phyloP scores from a whole-genome alignment of 1,284 basidiomycete species.

The Moniliophthora roreri region DNA sequence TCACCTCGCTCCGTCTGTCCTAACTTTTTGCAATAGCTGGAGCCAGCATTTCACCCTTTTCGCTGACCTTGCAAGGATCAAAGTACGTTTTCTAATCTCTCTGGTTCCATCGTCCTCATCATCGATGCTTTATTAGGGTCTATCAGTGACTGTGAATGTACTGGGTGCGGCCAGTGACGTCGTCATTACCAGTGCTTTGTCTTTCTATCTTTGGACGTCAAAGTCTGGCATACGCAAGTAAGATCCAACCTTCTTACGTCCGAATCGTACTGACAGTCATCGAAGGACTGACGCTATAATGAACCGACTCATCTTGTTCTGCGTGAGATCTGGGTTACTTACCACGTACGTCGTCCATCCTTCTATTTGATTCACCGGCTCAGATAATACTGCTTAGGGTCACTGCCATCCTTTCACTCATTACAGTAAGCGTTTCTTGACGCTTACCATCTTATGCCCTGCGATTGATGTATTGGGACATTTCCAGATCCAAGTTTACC shows the following conservation, averaged over 20 bases:
- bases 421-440: slow-evolving; percentile 4
- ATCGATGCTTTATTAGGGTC: neutral
- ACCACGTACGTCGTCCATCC: slow-evolving; percentile 8
- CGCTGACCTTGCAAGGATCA: neutral
- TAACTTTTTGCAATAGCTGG: too few species aligned
- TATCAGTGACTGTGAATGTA: slow-evolving; percentile 10
- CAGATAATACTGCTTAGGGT: neutral
- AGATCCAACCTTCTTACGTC: neutral
- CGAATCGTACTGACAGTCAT: neutral
- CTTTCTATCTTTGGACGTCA: slow-evolving; percentile 9
- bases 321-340: slow-evolving; percentile 10
- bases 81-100: neutral
- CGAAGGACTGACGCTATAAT: slow-evolving; percentile 12
- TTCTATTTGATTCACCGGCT: neutral
- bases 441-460: too few species aligned
- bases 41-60: neutral
- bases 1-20: too few species aligned
- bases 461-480: neutral
- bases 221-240: slow-evolving; percentile 13
- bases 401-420: slow-evolving; percentile 11
- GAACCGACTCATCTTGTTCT: slow-evolving; percentile 12
- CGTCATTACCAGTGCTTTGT: slow-evolving; percentile 9
- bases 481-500: neutral
- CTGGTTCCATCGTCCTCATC: too few species aligned
- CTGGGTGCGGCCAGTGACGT: slow-evolving; percentile 12